A percentile compares a stretch with the other conserved stretches of the same genome.
phyloP scores from a whole-genome alignment of 495 filamentous ascomycete genomes.

The Aspergillus funiculosus region DNA sequence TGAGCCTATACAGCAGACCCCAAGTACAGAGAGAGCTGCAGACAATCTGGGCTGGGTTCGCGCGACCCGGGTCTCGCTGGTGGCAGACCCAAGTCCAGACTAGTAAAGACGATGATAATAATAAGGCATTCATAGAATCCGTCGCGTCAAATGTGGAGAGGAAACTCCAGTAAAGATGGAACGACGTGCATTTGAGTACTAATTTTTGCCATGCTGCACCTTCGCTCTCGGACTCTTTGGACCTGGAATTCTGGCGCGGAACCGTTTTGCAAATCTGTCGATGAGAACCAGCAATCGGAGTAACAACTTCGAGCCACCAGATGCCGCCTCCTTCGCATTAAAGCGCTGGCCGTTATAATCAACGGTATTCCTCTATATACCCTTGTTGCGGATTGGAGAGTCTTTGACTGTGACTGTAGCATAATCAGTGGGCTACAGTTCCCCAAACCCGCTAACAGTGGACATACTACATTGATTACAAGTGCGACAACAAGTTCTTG shows the following conservation, averaged over 20 bases:
- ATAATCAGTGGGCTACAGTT: background rate
- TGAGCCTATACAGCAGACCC: no score
- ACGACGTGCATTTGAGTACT: constrained; percentile 47
- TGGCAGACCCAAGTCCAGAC: no score
- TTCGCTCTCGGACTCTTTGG: constrained; percentile 41
- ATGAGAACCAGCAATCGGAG: constrained; percentile 48
- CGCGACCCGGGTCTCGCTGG: no score
- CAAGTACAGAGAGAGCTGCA: no score
- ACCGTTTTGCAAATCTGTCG: constrained; percentile 50
- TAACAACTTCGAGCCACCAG: no score
- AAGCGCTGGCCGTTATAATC: constrained; percentile 19
- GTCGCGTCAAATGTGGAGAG: constrained; percentile 65
- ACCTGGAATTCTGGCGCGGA: constrained; percentile 48
- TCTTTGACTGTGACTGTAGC: constrained; percentile 2
- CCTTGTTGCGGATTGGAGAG: constrained; percentile 7
- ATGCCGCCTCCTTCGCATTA: constrained; percentile 24
- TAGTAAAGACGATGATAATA: no score
- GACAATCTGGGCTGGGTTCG: no score
- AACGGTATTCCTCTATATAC: constrained; percentile 11
- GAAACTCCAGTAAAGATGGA: constrained; percentile 30
- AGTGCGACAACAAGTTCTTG: background rate
- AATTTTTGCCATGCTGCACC: constrained; percentile 44
- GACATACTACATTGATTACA: background rate
- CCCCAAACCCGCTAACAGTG: no score
- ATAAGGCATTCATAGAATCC: constrained; percentile 49